Evolutionary conservation across 306 rosid species (phyloP), one percentile per base, ranked within the genome.

Genomic region (Prunus mongolica): DNA sequence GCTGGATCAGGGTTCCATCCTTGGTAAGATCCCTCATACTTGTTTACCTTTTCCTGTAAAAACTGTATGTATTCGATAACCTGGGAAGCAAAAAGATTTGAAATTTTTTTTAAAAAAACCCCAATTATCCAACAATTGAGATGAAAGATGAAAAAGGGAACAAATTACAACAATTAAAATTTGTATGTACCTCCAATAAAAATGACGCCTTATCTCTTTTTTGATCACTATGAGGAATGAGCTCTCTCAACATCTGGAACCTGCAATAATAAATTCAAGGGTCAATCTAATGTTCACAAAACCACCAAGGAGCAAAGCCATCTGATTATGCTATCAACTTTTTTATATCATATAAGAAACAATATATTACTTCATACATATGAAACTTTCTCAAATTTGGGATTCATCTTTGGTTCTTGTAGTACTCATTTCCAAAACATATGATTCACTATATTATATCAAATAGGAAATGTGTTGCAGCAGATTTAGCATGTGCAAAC

Each of bases 191-290:
- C 97, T 93, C 99, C 77, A 93, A 84, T 74, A 96, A 79, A 83
- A 96, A 96, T 18, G 99, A 96, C 32, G 99, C 98, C 86, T 96
- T 96, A 75, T 96, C 99, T 83, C 98, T 96, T 87, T 93, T 96
- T 83, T 96, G 99, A 82, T 93, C 99, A 78, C 93, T 87, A 80
- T 87, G 93, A 64, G 99, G 99, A 85, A 96, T 93, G 80, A 96
- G 88, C 74, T 89, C 96, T 75, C 98, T 84, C 84, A 96, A 80
- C 97, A 83, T 96, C 82, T 91, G 99, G 86, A 96, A 93, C 82
- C 99, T 96, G 88, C 84, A 82, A 15, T 50, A 41, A 19, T 41
- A 74, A 73, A 56, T 78, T 56, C 22, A 75, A 51, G 54, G 30
- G 60, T 72, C 51, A 72, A 22, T 71, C 79, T 69, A 54, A 67